phyloP scores from a whole-genome alignment of 2,329 filamentous ascomycete genomes.

The Stagonosporopsis vannaccii region DNA sequence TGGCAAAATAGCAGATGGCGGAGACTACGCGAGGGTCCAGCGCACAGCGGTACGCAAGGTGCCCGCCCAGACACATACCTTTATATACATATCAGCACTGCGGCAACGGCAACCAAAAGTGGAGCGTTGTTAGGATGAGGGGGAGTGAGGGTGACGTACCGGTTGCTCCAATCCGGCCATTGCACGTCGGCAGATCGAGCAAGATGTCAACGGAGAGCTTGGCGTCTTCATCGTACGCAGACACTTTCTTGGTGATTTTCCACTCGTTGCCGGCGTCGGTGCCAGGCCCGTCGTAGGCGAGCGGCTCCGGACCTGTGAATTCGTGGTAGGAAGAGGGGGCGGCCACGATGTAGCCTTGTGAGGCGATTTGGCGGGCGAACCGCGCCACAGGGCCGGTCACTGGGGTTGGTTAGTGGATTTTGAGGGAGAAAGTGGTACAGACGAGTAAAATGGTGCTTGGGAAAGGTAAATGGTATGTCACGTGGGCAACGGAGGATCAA shows the following conservation, averaged over 20 bases:
- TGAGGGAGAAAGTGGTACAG: background rate
- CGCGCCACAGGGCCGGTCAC: slow-evolving; percentile 90
- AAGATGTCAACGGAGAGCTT: slow-evolving; percentile 54
- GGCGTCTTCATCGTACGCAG: slow-evolving; percentile 77
- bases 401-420: slow-evolving; percentile 19
- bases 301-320: slow-evolving; percentile 82
- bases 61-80: slow-evolving; percentile 88
- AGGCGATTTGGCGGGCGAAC: slow-evolving; percentile 89
- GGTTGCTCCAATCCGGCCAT: slow-evolving; percentile 67
- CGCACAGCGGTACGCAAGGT: slow-evolving; percentile 76
- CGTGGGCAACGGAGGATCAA: background rate
- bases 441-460: background rate
- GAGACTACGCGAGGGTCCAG: slow-evolving; percentile 80
- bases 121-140: too few species aligned
- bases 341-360: slow-evolving; percentile 91
- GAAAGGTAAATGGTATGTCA: too few species aligned
- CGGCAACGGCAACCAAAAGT: background rate
- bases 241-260: slow-evolving; percentile 84
- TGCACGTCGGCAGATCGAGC: slow-evolving; percentile 61
- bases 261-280: slow-evolving; percentile 87
- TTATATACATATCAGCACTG: background rate
- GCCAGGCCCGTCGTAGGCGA: slow-evolving; percentile 85
- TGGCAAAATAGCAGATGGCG: slow-evolving; percentile 88
- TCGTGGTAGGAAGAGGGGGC: slow-evolving; percentile 93
- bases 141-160: slow-evolving; percentile 23